Conservation (phyloP, 148 eudicot genomes). For the Fagopyrum esculentum region DNA sequence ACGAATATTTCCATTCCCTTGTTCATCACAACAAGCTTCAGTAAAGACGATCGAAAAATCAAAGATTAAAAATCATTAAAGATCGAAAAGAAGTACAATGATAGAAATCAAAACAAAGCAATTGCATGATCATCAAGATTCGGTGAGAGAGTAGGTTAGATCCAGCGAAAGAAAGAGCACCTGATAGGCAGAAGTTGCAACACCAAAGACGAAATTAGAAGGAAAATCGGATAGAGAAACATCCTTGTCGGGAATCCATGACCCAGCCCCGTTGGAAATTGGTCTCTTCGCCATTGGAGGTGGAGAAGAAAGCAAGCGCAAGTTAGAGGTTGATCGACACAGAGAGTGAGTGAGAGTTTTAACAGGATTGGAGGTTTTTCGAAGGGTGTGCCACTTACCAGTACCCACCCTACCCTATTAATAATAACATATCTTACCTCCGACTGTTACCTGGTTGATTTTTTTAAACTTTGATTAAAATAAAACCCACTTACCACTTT, state of each 20-base stretch:
- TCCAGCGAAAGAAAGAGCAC: constrained; percentile 16
- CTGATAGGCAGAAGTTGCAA: constrained; percentile 81
- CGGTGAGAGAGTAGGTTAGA: constrained; percentile 1
- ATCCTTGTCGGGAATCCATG: constrained; percentile 15
- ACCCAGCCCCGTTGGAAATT: neutral
- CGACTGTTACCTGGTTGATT: no score
- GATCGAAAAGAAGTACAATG: neutral
- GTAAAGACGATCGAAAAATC: neutral
- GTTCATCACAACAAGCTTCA: neutral
- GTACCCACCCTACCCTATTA: no score
- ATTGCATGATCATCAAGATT: neutral
- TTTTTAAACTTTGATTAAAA: no score
- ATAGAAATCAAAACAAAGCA: neutral
- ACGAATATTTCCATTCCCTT: neutral
- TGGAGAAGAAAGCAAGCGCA: neutral
- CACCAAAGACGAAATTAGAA: constrained; percentile 56
- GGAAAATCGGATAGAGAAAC: constrained; percentile 44
- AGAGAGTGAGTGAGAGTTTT: neutral
- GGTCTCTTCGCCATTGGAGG: constrained; percentile 29
- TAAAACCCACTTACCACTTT: no score
- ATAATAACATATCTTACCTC: no score
- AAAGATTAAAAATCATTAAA: neutral
- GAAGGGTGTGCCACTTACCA: no score
- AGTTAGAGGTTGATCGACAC: no score
- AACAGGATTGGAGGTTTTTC: no score